These are phyloP conservation scores for Colletotrichum tropicicola DNA, from an alignment of 2,329 filamentous ascomycete genomes.

Conservation along the genomic window DNA sequence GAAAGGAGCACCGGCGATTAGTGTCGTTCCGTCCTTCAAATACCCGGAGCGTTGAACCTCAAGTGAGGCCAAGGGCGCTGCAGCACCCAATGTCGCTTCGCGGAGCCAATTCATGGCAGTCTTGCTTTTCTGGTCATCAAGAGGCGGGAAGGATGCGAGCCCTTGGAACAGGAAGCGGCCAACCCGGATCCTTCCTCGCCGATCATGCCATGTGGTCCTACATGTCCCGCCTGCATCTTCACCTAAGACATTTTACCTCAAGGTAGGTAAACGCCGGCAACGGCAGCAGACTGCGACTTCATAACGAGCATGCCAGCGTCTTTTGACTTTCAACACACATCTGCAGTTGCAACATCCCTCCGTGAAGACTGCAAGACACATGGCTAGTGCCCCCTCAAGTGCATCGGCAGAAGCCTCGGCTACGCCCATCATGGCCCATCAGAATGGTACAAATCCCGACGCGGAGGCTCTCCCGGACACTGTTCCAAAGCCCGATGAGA, in stretches of 20 bases:
- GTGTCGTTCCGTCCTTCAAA: too few relatives aligned
- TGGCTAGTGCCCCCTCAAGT: background rate
- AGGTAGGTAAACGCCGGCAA: background rate
- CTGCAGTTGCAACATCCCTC: background rate
- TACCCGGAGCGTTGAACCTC: too few relatives aligned
- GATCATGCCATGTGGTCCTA: background rate
- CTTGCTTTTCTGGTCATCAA: too few relatives aligned
- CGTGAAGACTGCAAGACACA: background rate
- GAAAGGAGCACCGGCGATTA: too few relatives aligned
- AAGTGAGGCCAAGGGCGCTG: too few relatives aligned
- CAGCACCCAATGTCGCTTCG: too few relatives aligned
- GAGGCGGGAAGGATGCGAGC: background rate
- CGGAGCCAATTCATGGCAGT: too few relatives aligned
- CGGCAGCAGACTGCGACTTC: background rate
- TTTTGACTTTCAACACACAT: background rate
- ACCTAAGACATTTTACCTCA: background rate
- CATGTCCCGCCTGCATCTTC: background rate
- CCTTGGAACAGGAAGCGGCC: background rate
- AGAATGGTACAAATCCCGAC: constrained; percentile 4
- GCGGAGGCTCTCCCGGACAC: background rate
- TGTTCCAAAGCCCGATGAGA: background rate
- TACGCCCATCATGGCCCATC: background rate
- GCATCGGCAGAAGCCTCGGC: background rate
- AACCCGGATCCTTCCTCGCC: background rate
- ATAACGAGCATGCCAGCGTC: background rate